Percentiles rank a stretch among this genome's conserved stretches.
phyloP scores from a whole-genome alignment of 2,329 filamentous ascomycete genomes.

The Macrophomina tecta region DNA sequence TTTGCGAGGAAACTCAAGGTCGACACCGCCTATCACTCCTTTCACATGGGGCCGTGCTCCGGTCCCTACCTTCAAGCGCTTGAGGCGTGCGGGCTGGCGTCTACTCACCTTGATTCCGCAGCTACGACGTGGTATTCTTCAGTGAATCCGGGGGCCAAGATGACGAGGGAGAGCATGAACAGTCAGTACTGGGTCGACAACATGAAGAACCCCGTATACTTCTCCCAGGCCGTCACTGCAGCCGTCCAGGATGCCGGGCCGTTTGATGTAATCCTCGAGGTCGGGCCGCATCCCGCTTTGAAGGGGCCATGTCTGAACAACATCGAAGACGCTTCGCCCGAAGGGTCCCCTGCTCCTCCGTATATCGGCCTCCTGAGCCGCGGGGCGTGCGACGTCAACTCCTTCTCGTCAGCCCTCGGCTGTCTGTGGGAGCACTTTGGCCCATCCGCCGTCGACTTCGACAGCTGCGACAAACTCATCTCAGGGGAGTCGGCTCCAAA shows the following conservation, averaged over 20 bases:
- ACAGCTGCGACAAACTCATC: not conserved
- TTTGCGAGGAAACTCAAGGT: constrained; percentile 31
- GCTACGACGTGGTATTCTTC: not conserved
- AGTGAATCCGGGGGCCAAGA: not conserved
- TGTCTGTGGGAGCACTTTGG: constrained; percentile 30
- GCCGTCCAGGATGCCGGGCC: constrained; percentile 33
- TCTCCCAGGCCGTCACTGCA: constrained; percentile 49
- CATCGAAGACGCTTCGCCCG: constrained; percentile 31
- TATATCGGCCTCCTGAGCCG: constrained; percentile 35
- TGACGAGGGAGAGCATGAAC: not conserved
- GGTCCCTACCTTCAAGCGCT: constrained; percentile 7
- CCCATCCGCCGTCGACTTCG: constrained; percentile 6
- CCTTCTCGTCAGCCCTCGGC: constrained; percentile 32
- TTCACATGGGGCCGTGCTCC: constrained; percentile 30
- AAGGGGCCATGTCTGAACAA: constrained; percentile 50
- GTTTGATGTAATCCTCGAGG: constrained; percentile 50
- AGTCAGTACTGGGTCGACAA: constrained; percentile 54
- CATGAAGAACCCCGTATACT: constrained; percentile 53
- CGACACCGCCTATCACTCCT: constrained; percentile 33
- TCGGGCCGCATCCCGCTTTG: constrained; percentile 55
- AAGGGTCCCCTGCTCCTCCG: constrained; percentile 6
- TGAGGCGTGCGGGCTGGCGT: not conserved
- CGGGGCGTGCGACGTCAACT: constrained; percentile 34
- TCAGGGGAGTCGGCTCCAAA: not conserved
- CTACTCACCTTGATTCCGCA: not conserved